Evolutionary conservation across 768 basidiomycete genomes (phyloP), one percentile per base, ranked within the genome.

Genomic region (Daedaleopsis nitida): DNA sequence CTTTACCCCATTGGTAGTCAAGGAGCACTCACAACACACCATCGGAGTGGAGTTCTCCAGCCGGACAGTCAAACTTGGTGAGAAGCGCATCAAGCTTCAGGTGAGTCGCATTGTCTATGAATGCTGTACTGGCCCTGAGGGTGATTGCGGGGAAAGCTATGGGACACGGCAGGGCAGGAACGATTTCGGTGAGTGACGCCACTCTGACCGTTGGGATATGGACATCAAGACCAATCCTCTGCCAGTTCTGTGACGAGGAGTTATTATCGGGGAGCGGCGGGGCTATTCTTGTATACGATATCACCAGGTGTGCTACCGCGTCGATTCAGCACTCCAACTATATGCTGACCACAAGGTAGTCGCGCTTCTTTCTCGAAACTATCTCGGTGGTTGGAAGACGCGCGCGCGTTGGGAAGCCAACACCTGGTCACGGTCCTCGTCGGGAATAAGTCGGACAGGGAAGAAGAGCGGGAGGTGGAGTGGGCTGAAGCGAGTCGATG

Each of bases 21-120:
- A 95, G 77, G 89, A 93, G 66, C 91, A 96, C 75, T 94, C 94
- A 6, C 92, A 96, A 76, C 97, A 98, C 74, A 98, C 97, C 14
- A 98, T 99, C 60, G 97, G 96, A 11, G 97, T 99, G 32, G 97
- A 98, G 72, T 98, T 99, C 73, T 94, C 94, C 17, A 96, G 94
- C 72, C 82, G 95, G 66, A 95, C 94, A 0, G 86, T 99, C 61
- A 90, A 89, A 69, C 82, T 98, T 23, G 96, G 92, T 54, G 95
- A 97, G 80, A 93, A 94, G 77, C 85, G 90, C 65, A 94, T 97
- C 66, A 98, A 97, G 75, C 83, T 98, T 42, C 96, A 98, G 86
- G 95, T 94, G 49, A 65, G 83, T 69, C 14, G 51, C 54, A 4
- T 9, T 45, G 17, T 54, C 34, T 17, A 14, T 12, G 12, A 38